These are phyloP conservation scores for Pleomassaria siparia DNA, from an alignment of 2,329 filamentous ascomycete species.

Conservation along the genomic window DNA sequence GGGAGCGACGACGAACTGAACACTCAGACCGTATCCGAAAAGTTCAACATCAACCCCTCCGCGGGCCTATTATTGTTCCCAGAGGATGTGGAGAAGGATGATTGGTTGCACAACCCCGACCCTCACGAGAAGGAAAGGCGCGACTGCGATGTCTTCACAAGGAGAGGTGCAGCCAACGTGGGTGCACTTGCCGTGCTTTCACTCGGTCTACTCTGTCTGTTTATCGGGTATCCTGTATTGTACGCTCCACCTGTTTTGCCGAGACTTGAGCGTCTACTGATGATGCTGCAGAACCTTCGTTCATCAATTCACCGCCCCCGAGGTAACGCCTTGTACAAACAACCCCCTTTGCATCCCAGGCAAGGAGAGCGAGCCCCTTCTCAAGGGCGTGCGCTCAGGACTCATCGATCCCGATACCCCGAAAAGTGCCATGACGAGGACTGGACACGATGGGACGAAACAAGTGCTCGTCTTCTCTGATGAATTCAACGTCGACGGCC, in stretches of 20 bases:
- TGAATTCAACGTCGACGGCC: slow-evolving; percentile 67
- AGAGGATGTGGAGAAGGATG: slow-evolving; percentile 73
- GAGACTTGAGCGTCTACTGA: slow-evolving; percentile 12
- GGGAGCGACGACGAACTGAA: slow-evolving; percentile 69
- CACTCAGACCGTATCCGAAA: slow-evolving; percentile 72
- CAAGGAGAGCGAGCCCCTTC: slow-evolving; percentile 50
- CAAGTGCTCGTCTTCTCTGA: slow-evolving; percentile 70
- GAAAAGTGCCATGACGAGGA: slow-evolving; percentile 57
- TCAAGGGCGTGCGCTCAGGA: slow-evolving; percentile 62
- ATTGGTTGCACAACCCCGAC: slow-evolving; percentile 71
- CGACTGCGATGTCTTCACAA: slow-evolving; percentile 66
- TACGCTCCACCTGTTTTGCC: slow-evolving; percentile 47
- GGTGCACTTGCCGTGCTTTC: slow-evolving; percentile 63
- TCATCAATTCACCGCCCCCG: slow-evolving; percentile 44
- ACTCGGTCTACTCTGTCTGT: slow-evolving; percentile 63
- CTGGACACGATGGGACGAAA: slow-evolving; percentile 59
- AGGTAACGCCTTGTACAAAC: slow-evolving; percentile 41
- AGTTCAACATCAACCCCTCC: slow-evolving; percentile 71
- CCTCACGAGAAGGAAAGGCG: slow-evolving; percentile 62
- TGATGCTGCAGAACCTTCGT: slow-evolving; percentile 58
- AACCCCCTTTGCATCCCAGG: slow-evolving; percentile 55
- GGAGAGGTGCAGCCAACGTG: slow-evolving; percentile 64
- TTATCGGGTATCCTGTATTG: slow-evolving; percentile 71
- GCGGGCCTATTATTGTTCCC: slow-evolving; percentile 68
- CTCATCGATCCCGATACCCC: slow-evolving; percentile 72